Evolutionary conservation across 2,329 filamentous ascomycete species (phyloP).

Genomic region (Aureobasidium sp.): DNA sequence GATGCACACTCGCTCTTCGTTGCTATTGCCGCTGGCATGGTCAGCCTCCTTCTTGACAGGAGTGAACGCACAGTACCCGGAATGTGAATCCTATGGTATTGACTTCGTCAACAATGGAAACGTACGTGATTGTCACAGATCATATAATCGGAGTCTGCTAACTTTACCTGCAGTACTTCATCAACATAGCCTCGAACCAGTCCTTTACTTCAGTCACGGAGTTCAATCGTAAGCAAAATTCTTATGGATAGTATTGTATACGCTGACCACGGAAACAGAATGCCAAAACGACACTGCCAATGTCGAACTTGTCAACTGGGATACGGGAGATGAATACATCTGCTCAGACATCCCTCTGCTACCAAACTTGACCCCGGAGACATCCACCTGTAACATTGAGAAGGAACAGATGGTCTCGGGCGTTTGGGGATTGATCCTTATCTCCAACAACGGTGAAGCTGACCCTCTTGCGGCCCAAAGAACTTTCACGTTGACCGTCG

Average conservation of each 20-base stretch:
- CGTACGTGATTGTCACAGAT: neutral
- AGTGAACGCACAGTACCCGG: neutral
- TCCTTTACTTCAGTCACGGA: constrained; percentile 21
- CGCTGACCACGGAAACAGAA: constrained; percentile 3
- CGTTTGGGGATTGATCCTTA: constrained; percentile 17
- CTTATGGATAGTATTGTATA: neutral
- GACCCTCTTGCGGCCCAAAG: constrained; percentile 19
- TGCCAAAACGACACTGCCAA: constrained; percentile 19
- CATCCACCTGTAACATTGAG: constrained; percentile 20
- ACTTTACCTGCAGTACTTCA: constrained; percentile 18
- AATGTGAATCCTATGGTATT: constrained; percentile 20
- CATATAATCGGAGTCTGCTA: neutral
- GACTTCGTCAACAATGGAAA: constrained; percentile 21
- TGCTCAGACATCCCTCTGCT: constrained; percentile 14
- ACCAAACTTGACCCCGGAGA: constrained; percentile 15
- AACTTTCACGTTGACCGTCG: constrained; percentile 17
- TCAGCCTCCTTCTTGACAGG: neutral
- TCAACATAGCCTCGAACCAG: constrained; percentile 19
- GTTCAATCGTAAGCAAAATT: constrained; percentile 16
- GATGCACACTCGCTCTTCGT: constrained; percentile 13
- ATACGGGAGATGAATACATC: constrained; percentile 18
- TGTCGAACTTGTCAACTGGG: constrained; percentile 13
- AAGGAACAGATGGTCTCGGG: constrained; percentile 21
- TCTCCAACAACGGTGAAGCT: constrained; percentile 21
- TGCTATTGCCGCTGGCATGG: constrained; percentile 8